Conservation (phyloP, 129 eudicot genomes). For the Oenanthe sinensis region DNA sequence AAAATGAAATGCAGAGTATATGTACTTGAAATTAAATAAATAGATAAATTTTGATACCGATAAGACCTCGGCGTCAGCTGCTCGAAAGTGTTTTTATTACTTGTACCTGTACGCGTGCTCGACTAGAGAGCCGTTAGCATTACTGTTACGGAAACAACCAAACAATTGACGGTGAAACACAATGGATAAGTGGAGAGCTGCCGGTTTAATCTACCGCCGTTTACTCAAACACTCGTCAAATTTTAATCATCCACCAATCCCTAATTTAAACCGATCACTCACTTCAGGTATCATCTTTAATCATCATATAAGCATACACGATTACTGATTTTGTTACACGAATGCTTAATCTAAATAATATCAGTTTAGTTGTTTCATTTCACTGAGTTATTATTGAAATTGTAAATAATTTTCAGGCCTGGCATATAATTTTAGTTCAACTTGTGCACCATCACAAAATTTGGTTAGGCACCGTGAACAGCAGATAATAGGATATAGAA, state of each 20-base stretch:
- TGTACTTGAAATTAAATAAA: no score
- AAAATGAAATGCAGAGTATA: no score
- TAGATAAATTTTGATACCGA: neutral
- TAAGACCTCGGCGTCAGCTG: neutral
- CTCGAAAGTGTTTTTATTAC: neutral
- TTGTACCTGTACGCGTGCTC: neutral
- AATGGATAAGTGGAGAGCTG: conserved; percentile 12
- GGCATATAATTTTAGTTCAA: conserved; percentile 7
- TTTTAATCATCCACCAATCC: neutral
- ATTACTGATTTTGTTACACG: neutral
- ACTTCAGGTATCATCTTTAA: neutral
- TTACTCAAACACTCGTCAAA: neutral
- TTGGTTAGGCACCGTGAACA: conserved; percentile 6
- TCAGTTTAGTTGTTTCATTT: neutral
- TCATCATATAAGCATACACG: neutral
- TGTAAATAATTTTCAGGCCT: neutral
- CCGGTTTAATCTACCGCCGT: neutral
- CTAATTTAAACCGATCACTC: neutral
- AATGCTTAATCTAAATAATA: neutral
- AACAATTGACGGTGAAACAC: neutral
- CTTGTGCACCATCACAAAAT: neutral
- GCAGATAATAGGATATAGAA: conserved; percentile 25
- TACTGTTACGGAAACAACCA: neutral
- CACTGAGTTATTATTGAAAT: neutral
- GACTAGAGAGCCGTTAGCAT: neutral